These are phyloP conservation scores for Cladosporium sp. DNA, from an alignment of 2,329 filamentous ascomycete genomes.

Conservation along the genomic window DNA sequence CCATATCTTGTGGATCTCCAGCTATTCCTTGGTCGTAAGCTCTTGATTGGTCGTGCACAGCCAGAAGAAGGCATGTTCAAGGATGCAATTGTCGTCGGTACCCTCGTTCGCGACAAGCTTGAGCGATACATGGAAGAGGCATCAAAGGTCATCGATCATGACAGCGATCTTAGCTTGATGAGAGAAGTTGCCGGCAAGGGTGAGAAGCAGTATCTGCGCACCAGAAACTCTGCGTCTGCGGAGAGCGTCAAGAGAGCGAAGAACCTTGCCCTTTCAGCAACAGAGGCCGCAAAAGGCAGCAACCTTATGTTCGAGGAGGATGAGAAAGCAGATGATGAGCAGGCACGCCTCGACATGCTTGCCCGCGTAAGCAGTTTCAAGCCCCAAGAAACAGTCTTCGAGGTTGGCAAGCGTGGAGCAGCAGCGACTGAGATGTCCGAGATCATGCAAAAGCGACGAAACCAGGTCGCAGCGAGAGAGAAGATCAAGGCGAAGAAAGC, in stretches of 20 bases:
- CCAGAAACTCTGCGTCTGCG: constrained; percentile 82
- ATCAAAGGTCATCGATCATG: constrained; percentile 73
- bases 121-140: constrained; percentile 80
- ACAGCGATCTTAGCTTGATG: constrained; percentile 70
- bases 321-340: constrained; percentile 64
- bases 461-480: constrained; percentile 61
- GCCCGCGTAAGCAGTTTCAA: constrained; percentile 85
- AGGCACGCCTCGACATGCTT: constrained; percentile 80
- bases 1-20: constrained; percentile 93
- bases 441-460: constrained; percentile 71
- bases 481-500: constrained; percentile 43
- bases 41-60: constrained; percentile 69
- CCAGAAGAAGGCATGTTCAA: constrained; percentile 68
- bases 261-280: constrained; percentile 62
- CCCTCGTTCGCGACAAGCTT: constrained; percentile 69
- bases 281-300: constrained; percentile 69
- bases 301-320: constrained; percentile 72
- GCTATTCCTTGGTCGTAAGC: constrained; percentile 82
- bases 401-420: constrained; percentile 75
- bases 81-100: constrained; percentile 80
- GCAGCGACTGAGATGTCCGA: constrained; percentile 66
- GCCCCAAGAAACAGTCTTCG: constrained; percentile 94
- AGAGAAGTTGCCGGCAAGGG: constrained; percentile 78
- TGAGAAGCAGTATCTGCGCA: constrained; percentile 88
- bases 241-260: constrained; percentile 89